A percentile compares a stretch with the other conserved stretches of the same genome.
phyloP scores from a whole-genome alignment of 2,329 filamentous ascomycete genomes.

The Fusarium paranaense region DNA sequence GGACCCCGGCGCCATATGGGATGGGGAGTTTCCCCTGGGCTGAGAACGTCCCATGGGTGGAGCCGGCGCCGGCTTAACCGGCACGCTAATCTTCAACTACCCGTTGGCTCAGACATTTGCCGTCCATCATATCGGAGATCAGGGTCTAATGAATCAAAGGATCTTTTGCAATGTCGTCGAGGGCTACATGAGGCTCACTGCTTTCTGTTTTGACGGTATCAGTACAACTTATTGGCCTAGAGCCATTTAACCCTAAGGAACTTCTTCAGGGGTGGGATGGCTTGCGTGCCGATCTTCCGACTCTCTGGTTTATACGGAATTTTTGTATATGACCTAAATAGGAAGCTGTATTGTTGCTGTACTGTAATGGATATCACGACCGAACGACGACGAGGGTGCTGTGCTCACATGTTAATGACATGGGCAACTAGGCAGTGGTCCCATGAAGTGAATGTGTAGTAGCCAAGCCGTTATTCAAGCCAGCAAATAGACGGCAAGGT shows the following conservation, averaged over 20 bases:
- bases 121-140: background rate
- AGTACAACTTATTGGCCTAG: background rate
- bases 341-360: background rate
- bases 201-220: background rate
- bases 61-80: background rate
- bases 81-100: background rate
- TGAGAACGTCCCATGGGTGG: background rate
- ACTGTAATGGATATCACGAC: background rate
- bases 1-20: background rate
- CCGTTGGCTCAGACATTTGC: background rate
- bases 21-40: background rate
- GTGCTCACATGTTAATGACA: background rate
- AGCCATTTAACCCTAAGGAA: background rate
- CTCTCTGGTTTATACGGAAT: background rate
- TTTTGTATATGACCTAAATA: background rate
- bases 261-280: background rate
- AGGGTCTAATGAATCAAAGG: background rate
- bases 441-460: background rate
- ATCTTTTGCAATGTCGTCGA: background rate
- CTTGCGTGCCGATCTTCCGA: background rate
- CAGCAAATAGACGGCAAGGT: background rate
- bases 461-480: background rate
- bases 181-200: background rate
- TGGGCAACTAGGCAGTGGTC: background rate
- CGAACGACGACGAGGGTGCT: background rate